Evolutionary conservation across 305 asterid species (phyloP), one percentile per base, ranked within the genome.

Genomic region (Andrographis paniculata): DNA sequence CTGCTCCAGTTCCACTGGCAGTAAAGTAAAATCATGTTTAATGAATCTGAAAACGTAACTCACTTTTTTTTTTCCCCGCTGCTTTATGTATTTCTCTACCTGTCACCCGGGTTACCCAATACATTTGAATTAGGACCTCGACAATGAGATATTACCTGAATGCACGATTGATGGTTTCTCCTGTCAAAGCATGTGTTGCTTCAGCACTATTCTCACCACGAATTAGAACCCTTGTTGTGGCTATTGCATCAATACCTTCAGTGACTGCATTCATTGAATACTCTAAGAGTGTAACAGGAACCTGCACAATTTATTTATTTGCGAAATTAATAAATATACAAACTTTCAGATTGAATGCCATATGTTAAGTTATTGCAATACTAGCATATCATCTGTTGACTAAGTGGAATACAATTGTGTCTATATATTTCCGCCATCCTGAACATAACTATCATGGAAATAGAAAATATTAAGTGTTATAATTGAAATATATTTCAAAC

Each of bases 231-330:
- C 87, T 65, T 35, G 99, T 86, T 20, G 89, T 59, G 28, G 96
- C 94, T 62, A 91, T 75, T 42, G 99, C 96, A 52, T 91, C 99
- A 46, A 87, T 91, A 56, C 99, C 96, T 79, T 83, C 87, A 38
- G 84, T 86, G 43, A 91, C 99, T 2, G 78, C 83, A 58, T 2
- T 75, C 87, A 91, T 45, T 49, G 96, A 74, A 62, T 91, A 91
- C 75, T 87, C 95, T 0, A 81, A 68, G 58, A 91, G 96, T 22
- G 68, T 68, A 9, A 83, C 87, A 44, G 89, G 94, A 59, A 80
- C 74, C 99, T 91, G 76, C 58, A 59, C n/a, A n/a, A n/a, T n/a
- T n/a, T n/a, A n/a, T n/a, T n/a, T n/a, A n/a, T n/a, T n/a, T n/a
- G n/a, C n/a, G n/a, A n/a, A n/a, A n/a, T n/a, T n/a, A n/a, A n/a